phyloP scores from a whole-genome alignment of 805 yeast genomes.

The Yarrowia hollandica region DNA sequence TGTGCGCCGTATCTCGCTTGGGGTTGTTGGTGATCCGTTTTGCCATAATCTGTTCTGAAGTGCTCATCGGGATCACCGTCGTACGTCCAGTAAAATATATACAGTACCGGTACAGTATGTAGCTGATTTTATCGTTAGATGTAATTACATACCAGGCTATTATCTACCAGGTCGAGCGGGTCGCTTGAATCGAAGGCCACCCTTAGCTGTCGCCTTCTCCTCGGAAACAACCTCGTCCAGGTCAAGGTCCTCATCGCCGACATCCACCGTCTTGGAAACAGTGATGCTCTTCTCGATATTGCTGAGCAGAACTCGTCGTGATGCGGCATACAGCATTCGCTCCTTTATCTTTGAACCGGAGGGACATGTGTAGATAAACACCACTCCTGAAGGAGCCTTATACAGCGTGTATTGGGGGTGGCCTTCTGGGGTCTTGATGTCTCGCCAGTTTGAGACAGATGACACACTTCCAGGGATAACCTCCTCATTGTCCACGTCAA shows the following conservation, averaged over 20 bases:
- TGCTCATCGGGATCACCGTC: too few relatives aligned
- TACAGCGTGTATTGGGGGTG: constrained; percentile 29
- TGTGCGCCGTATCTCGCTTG: too few relatives aligned
- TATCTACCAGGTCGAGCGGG: constrained; percentile 21
- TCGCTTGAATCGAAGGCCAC: constrained; percentile 20
- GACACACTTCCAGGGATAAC: constrained; percentile 4
- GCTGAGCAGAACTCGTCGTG: constrained; percentile 46
- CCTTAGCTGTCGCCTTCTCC: constrained; percentile 17
- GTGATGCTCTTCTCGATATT: constrained; percentile 33
- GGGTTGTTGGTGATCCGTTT: too few relatives aligned
- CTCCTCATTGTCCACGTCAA: constrained; percentile 23
- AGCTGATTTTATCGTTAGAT: too few relatives aligned
- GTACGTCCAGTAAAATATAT: too few relatives aligned
- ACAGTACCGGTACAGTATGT: too few relatives aligned
- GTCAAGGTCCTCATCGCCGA: constrained; percentile 20
- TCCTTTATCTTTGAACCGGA: constrained; percentile 85
- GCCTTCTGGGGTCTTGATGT: constrained; percentile 16
- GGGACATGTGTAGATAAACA: constrained; percentile 85
- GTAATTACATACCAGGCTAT: not conserved
- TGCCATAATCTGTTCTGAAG: too few relatives aligned
- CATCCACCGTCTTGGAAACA: constrained; percentile 13
- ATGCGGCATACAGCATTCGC: constrained; percentile 89
- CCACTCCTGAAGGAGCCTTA: constrained; percentile 35
- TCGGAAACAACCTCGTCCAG: constrained; percentile 7
- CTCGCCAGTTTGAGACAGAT: constrained; percentile 16